Conservation (phyloP, 1,284 basidiomycete species). For the Cryptococcus sp. region DNA sequence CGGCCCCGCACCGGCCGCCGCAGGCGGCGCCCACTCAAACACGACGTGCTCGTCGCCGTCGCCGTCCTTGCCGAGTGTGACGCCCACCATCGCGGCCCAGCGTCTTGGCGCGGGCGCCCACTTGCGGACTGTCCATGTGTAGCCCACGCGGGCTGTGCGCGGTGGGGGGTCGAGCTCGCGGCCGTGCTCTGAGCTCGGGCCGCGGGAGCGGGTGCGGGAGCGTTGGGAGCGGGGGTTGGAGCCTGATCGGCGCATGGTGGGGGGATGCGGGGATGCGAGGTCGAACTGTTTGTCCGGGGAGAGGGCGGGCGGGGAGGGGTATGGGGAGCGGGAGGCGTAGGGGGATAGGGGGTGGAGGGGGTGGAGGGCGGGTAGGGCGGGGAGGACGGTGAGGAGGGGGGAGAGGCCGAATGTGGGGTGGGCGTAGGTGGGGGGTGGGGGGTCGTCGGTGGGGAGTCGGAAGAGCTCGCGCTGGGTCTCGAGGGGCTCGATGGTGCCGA, state of each 20-base stretch:
- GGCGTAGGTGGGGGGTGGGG: slow-evolving; percentile 15
- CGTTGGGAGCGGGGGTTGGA: too few species aligned
- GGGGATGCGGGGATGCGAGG: too few species aligned
- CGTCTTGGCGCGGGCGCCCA: slow-evolving; percentile 57
- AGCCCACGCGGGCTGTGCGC: slow-evolving; percentile 48
- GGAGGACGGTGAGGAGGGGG: slow-evolving; percentile 29
- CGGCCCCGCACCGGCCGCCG: too few species aligned
- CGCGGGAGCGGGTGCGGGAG: too few species aligned
- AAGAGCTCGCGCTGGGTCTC: slow-evolving; percentile 55
- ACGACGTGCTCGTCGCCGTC: slow-evolving; percentile 45
- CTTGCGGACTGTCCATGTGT: slow-evolving; percentile 74
- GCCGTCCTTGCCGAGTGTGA: slow-evolving; percentile 2
- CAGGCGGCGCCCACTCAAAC: slow-evolving; percentile 42
- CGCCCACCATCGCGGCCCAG: slow-evolving; percentile 38
- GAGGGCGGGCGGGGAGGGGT: too few species aligned
- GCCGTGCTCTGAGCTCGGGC: too few species aligned
- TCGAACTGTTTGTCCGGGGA: too few species aligned
- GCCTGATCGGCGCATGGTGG: too few species aligned
- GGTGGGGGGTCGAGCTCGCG: too few species aligned
- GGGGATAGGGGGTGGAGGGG: slow-evolving; percentile 5
- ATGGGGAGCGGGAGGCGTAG: too few species aligned
- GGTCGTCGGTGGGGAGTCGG: not conserved
- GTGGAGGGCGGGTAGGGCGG: slow-evolving; percentile 16
- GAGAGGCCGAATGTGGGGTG: slow-evolving; percentile 45
- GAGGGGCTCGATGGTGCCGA: slow-evolving; percentile 74